phyloP scores from a whole-genome alignment of 2,329 filamentous ascomycete species.

The Mariannaea elegans region DNA sequence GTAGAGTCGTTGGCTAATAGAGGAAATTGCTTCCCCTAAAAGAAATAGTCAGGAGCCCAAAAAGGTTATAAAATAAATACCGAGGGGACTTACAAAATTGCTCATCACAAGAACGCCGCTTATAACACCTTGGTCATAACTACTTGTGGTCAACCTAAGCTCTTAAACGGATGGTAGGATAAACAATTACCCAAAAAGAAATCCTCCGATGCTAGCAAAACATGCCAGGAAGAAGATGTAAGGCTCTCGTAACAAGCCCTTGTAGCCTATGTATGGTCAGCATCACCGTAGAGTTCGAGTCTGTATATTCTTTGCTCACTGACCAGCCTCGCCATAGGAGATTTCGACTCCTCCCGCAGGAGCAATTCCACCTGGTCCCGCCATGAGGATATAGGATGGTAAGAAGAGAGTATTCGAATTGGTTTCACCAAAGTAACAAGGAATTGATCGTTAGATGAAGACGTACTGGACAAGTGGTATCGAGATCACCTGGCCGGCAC shows the following conservation, averaged over 20 bases:
- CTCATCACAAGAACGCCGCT: slow-evolving; percentile 17
- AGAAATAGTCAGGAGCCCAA: not conserved
- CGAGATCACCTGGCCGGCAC: not conserved
- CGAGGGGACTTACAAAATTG: slow-evolving; percentile 10
- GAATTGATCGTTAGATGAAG: not conserved
- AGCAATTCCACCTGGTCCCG: slow-evolving; percentile 4
- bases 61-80: too few relatives aligned
- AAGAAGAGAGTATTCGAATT: too few relatives aligned
- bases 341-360: slow-evolving; percentile 7
- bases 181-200: slow-evolving; percentile 7
- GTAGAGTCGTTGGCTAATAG: slow-evolving; percentile 10
- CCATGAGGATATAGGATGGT: not conserved
- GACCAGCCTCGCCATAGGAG: slow-evolving; percentile 14
- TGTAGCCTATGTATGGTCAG: slow-evolving; percentile 2
- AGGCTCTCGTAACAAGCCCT: slow-evolving; percentile 15
- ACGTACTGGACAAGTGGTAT: too few relatives aligned
- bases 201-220: slow-evolving; percentile 16
- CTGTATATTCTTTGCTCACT: not conserved
- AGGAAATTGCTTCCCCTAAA: slow-evolving; percentile 15
- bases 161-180: too few relatives aligned
- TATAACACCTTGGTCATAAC: slow-evolving; percentile 16
- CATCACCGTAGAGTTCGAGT: not conserved
- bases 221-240: slow-evolving; percentile 15
- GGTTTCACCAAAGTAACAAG: too few relatives aligned
- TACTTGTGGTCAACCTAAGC: not conserved